Conservation (phyloP, 23 red algal genomes). For the Gracilaria caudata region DNA sequence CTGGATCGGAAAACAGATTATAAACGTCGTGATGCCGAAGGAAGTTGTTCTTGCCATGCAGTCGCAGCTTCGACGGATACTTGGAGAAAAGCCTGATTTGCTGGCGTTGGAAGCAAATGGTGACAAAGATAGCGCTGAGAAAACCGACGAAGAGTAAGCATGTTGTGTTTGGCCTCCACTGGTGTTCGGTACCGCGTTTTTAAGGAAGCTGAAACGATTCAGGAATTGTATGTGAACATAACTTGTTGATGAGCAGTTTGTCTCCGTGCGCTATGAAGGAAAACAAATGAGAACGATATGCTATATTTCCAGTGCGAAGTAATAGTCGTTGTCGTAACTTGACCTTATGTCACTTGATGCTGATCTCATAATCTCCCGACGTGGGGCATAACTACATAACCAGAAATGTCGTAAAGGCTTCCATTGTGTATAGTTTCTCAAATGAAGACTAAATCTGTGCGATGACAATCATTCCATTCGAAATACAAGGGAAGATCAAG, state of each 20-base stretch:
- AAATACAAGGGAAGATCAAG: too few relatives aligned
- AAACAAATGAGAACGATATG: too few relatives aligned
- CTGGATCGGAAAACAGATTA: conserved; percentile 48
- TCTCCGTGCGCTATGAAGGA: too few relatives aligned
- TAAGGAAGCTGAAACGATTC: neutral
- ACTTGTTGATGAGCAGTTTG: neutral
- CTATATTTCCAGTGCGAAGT: too few relatives aligned
- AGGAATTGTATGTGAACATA: neutral
- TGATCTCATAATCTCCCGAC: too few relatives aligned
- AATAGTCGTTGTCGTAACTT: too few relatives aligned
- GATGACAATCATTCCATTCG: too few relatives aligned
- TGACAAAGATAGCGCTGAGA: neutral
- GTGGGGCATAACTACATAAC: too few relatives aligned
- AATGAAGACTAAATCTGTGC: too few relatives aligned
- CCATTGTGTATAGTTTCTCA: too few relatives aligned
- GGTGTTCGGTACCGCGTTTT: neutral
- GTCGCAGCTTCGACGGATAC: conserved; percentile 15
- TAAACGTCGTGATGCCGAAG: conserved; percentile 52
- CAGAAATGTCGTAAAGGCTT: too few relatives aligned
- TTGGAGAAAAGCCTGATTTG: conserved; percentile 29
- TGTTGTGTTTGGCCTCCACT: neutral
- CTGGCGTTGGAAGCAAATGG: neutral
- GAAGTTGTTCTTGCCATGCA: conserved; percentile 39
- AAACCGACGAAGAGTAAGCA: neutral
- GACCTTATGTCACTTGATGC: too few relatives aligned